Evolutionary conservation across 83 land plant genomes (phyloP).

Genomic region (Picea abies): DNA sequence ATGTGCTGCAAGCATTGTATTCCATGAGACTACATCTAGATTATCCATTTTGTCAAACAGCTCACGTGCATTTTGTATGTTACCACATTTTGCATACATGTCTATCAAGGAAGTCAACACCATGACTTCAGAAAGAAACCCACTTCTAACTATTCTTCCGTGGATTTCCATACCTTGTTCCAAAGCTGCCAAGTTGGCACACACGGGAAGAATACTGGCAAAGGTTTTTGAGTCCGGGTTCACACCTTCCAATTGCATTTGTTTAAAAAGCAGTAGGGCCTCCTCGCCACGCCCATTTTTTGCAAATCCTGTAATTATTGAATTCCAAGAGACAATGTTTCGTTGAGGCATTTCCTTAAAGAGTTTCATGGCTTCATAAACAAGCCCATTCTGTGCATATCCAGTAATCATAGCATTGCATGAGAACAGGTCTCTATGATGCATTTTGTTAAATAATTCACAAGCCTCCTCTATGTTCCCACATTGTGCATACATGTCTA

Average conservation of each 20-base stretch:
- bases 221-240: conserved; percentile 2
- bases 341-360: background rate
- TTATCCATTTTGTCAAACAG: conserved; percentile 2
- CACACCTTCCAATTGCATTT: conserved; percentile 13
- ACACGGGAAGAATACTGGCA: conserved; percentile 1
- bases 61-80: conserved; percentile 1
- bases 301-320: conserved; percentile 3
- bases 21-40: background rate
- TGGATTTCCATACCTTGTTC: conserved; percentile 3
- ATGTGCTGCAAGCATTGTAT: conserved; percentile 2
- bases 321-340: background rate
- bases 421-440: conserved; percentile 13
- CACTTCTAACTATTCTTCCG: background rate
- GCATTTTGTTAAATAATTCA: conserved; percentile 20
- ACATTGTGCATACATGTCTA: conserved; percentile 66
- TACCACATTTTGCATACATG: conserved; percentile 14
- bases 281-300: background rate
- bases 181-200: conserved; percentile 10
- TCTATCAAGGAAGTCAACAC: background rate
- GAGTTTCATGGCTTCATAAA: background rate
- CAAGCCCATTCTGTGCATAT: background rate
- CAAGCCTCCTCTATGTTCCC: conserved; percentile 12
- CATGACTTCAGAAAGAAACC: background rate
- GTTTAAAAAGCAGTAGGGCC: background rate
- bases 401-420: conserved; percentile 13